Evolutionary conservation across 2,329 filamentous ascomycete species (phyloP).

Genomic region (Epichloe gansuensis): DNA sequence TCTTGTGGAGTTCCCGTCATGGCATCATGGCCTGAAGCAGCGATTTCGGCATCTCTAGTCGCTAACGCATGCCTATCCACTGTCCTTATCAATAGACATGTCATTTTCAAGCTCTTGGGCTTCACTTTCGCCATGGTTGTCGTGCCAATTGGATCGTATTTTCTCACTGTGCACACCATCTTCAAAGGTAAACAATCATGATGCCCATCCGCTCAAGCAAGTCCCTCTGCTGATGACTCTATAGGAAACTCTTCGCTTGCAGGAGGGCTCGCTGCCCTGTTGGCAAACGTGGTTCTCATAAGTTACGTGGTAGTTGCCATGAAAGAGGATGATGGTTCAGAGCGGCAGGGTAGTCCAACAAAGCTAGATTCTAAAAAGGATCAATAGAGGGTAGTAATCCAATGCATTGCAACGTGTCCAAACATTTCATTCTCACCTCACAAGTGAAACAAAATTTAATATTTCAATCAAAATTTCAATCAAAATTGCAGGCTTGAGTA

Average conservation of each 20-base stretch:
- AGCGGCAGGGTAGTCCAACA: conserved; percentile 29
- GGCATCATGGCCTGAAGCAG: not conserved
- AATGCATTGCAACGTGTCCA: not conserved
- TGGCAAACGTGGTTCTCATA: conserved; percentile 84
- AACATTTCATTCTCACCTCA: not conserved
- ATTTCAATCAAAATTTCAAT: not conserved
- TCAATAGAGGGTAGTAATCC: conserved; percentile 17
- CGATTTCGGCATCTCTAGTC: not conserved
- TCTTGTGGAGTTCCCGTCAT: not conserved
- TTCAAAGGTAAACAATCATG: conserved; percentile 53
- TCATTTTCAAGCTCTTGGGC: conserved; percentile 79
- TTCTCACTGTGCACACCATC: conserved; percentile 60
- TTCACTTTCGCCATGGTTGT: conserved; percentile 90
- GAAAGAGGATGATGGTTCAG: conserved; percentile 67
- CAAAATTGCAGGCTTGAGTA: not conserved
- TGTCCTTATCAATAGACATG: conserved; percentile 42
- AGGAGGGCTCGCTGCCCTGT: conserved; percentile 71
- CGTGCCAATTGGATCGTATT: conserved; percentile 80
- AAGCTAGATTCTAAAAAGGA: conserved; percentile 38
- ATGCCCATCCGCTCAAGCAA: not conserved
- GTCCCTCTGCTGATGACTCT: not conserved
- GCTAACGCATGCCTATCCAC: not conserved
- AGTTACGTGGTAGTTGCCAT: conserved; percentile 88
- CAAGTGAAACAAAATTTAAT: not conserved
- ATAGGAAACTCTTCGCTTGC: conserved; percentile 81